Base-by-base conservation (phyloP, 495 filamentous ascomycete genomes). In the Trichoderma virens region DNA sequence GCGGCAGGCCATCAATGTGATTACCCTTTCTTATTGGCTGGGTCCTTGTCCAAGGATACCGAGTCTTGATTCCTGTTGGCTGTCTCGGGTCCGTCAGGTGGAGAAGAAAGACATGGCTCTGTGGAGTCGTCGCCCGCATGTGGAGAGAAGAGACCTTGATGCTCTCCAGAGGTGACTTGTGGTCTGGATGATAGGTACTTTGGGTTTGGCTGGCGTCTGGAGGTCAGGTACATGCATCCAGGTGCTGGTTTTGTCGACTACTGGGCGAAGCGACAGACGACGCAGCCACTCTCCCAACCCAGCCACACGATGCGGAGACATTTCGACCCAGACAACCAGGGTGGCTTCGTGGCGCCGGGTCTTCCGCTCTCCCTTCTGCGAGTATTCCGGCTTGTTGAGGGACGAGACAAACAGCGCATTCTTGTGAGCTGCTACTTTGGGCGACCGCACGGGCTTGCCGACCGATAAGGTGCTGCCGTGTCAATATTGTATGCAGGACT, bases 111-210 rank as follows among this genome's bases (percentile, higher is more conserved):
- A 30, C 25, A 28, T 27, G 51, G 51, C 16, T 20, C 25, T 2
- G 51, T 56, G 51, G 51, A 56, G 51, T 56, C 27, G 51, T 14
- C 16, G 51, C 51, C 51, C 51, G 27, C 25, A 56, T 56, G 51
- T 56, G 27, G 23, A 56, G 27, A 18, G 23, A 8, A 27, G 25
- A 20, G 51, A 27, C 51, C 25, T 28, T 4, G 25, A 30, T 3
- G 13, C 51, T 56, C 23, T 56, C 25, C 23, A 56, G 51, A 47
- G 18, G 51, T 56, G 51, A 56, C 51, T 30, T 56, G 23, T 2
- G 20, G 8, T 11, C 6, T 30, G 51, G 23, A 1, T 18, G 27
- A 16, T 1, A 16, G 23, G 51, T 56, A 56, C 51, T 30, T 56
- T 56, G 51, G 5, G 7, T 3, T 13, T 18, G 25, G 51, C 23